These are phyloP conservation scores for Boeremia lycopersici DNA, from an alignment of 2,329 filamentous ascomycete genomes.

Conservation along the genomic window DNA sequence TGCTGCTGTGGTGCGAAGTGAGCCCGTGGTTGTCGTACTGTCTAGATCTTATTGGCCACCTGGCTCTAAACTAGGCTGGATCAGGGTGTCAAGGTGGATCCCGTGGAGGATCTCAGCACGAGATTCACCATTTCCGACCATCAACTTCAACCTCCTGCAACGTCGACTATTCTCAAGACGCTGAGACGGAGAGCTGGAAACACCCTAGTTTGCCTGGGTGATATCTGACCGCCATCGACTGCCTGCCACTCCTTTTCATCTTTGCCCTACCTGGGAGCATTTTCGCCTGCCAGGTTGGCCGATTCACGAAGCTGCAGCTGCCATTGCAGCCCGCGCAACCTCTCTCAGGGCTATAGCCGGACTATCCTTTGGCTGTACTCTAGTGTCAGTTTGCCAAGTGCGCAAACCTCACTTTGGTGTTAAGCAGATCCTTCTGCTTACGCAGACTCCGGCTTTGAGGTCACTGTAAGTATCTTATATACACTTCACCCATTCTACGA, in stretches of 20 bases:
- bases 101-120: slow-evolving; percentile 17
- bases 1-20: slow-evolving; percentile 6
- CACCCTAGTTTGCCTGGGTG: not conserved
- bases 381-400: not conserved
- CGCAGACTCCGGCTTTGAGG: slow-evolving; percentile 5
- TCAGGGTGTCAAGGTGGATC: slow-evolving; percentile 9
- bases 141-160: slow-evolving; percentile 27
- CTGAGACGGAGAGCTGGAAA: not conserved
- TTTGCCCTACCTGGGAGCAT: slow-evolving; percentile 35
- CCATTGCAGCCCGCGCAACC: slow-evolving; percentile 13
- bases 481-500: not conserved
- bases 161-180: slow-evolving; percentile 20
- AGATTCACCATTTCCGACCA: slow-evolving; percentile 33
- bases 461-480: slow-evolving; percentile 30
- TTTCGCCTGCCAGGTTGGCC: slow-evolving; percentile 35
- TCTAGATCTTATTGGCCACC: slow-evolving; percentile 8
- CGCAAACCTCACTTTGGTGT: slow-evolving; percentile 17
- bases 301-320: slow-evolving; percentile 20
- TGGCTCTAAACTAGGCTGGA: slow-evolving; percentile 5
- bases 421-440: slow-evolving; percentile 30
- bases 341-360: not conserved
- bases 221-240: slow-evolving; percentile 2
- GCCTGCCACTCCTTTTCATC: slow-evolving; percentile 13
- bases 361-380: not conserved
- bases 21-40: slow-evolving; percentile 12